These are phyloP conservation scores for Talaromyces rugulosus DNA, from an alignment of 2,329 filamentous ascomycete species.

Conservation along the genomic window DNA sequence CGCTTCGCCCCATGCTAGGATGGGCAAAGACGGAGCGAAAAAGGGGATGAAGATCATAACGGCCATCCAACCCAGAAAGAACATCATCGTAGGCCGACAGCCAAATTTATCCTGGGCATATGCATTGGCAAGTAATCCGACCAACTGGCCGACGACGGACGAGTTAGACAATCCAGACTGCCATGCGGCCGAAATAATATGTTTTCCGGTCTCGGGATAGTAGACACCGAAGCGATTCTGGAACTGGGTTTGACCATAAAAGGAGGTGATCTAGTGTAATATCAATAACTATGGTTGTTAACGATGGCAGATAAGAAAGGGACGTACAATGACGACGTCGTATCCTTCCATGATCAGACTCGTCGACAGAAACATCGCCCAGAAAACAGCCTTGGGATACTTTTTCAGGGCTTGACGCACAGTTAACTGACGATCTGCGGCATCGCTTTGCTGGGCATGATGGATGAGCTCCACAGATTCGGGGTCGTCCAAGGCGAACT, in stretches of 20 bases:
- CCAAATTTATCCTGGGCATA: slow-evolving; percentile 49
- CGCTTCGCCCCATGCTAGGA: slow-evolving; percentile 47
- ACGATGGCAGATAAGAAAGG: not conserved
- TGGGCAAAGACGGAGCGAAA: slow-evolving; percentile 44
- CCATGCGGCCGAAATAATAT: slow-evolving; percentile 24
- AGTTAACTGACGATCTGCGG: slow-evolving; percentile 9
- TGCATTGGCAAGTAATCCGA: slow-evolving; percentile 50
- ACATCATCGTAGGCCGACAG: slow-evolving; percentile 49
- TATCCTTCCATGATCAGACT: slow-evolving; percentile 13
- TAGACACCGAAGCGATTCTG: slow-evolving; percentile 7
- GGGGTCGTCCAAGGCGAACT: slow-evolving; percentile 9
- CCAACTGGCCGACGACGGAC: slow-evolving; percentile 42
- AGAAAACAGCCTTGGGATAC: slow-evolving; percentile 11
- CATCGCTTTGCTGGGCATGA: slow-evolving; percentile 12
- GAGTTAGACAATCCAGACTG: slow-evolving; percentile 43
- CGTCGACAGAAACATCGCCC: slow-evolving; percentile 12
- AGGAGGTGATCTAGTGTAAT: slow-evolving; percentile 5
- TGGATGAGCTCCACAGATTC: slow-evolving; percentile 7
- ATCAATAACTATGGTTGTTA: not conserved
- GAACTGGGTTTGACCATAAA: slow-evolving; percentile 12
- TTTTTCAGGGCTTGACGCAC: slow-evolving; percentile 8
- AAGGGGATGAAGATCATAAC: slow-evolving; percentile 50
- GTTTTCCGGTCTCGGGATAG: not conserved
- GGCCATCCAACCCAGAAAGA: slow-evolving; percentile 42
- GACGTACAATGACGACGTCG: slow-evolving; percentile 7